phyloP scores from a whole-genome alignment of 768 basidiomycete species.

The Leccinum broughii region DNA sequence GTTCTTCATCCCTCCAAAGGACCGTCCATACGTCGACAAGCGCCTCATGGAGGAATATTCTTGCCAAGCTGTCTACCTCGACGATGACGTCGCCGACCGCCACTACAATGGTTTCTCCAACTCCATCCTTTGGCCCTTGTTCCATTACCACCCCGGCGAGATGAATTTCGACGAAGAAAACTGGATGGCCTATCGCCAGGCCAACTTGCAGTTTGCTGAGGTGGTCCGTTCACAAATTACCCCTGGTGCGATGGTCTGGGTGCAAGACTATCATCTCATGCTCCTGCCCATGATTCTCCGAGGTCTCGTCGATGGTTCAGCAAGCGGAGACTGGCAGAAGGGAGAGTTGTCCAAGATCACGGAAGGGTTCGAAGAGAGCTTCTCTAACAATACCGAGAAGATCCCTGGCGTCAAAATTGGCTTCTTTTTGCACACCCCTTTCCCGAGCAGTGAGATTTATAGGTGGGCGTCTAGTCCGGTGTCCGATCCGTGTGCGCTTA shows the following conservation, averaged over 20 bases:
- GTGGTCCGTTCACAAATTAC: conserved; percentile 76
- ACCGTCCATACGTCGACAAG: conserved; percentile 88
- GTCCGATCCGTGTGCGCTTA: conserved; percentile 13
- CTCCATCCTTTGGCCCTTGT: conserved; percentile 98
- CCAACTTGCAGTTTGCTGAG: conserved; percentile 93
- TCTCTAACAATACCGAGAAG: conserved; percentile 37
- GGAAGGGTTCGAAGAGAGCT: conserved; percentile 62
- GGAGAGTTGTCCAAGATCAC: conserved; percentile 68
- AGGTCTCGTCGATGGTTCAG: conserved; percentile 75
- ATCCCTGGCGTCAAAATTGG: conserved; percentile 87
- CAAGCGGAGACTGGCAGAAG: conserved; percentile 54
- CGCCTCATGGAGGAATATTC: conserved; percentile 93
- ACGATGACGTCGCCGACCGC: conserved; percentile 96
- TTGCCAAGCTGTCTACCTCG: conserved; percentile 97
- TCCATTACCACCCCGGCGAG: conserved; percentile 99
- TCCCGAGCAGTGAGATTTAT: conserved; percentile 97
- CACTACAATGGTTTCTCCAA: conserved; percentile 99
- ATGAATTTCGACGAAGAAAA: conserved; percentile 99
- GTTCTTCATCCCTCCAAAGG: conserved; percentile 89
- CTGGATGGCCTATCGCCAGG: conserved; percentile 97
- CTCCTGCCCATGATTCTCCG: conserved; percentile 96
- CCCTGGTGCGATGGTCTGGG: conserved; percentile 96
- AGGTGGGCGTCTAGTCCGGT: conserved; percentile 52
- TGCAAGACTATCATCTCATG: conserved; percentile 98
- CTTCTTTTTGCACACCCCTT: conserved; percentile 98